Base-by-base conservation (phyloP, 2,329 filamentous ascomycete genomes). In the Penicillium capsulatum region DNA sequence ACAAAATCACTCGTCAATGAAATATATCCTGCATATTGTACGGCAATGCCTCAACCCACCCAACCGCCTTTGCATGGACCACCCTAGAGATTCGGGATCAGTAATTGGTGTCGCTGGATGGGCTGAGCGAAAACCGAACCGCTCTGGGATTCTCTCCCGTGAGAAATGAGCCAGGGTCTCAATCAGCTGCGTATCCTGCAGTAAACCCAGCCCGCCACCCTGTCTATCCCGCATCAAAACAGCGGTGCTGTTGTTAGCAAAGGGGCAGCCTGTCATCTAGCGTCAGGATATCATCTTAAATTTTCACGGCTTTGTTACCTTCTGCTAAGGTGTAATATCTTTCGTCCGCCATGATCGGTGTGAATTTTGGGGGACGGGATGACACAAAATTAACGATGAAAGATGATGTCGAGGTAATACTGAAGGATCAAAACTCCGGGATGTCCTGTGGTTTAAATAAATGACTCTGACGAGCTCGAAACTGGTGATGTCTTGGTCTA, bases 151-250 rank as follows among this genome's bases (percentile, higher is more conserved):
- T 28, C 77, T 64, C 60, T 81, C 77, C 3, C 76, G 70, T 36
- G 75, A 69, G 54, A 81, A 81, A 56, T 81, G 77, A 2, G 77
- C 74, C 1, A 81, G 61, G 1, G 73, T 71, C 44, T 81, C 76
- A 40, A 81, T 75, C 15, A 81, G 54, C 35, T 80, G 76, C 17
- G 75, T 77, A 48, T 79, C 76, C 49, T 75, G 68, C 0, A 80
- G 64, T 2, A 74, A 54, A 2, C 67, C 63, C 3, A 75, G 63
- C 2, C 70, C 69, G 17, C 46, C 47, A 6, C 57, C 56, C 9
- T 42, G 36, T 20, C 29, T 17, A 11, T 35, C 27, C 4, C 44
- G 41, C 27, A 55, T 30, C 31, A 49, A 20, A 13, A 53, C 36
- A 31, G 37, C 34, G 7, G 49, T 48, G 10, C 27, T 45, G 33